Percentiles rank a stretch among this genome's conserved stretches.
Evolutionary conservation across 2,329 filamentous ascomycete genomes (phyloP).

Genomic region (Fusarium tjaetaba): DNA sequence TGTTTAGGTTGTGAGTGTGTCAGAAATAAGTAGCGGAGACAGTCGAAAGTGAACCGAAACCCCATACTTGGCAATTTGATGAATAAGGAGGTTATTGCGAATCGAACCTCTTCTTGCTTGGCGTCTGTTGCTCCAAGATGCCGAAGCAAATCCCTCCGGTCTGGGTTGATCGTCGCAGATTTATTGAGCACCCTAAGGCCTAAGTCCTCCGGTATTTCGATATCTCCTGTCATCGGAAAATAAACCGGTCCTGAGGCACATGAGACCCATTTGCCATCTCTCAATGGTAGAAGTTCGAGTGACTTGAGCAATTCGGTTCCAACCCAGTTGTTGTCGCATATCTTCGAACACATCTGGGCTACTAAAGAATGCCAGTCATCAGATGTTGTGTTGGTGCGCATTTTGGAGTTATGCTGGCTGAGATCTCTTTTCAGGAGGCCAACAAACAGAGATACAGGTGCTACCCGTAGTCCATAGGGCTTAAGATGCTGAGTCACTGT

Average conservation of each 20-base stretch:
- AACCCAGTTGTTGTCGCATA: not conserved
- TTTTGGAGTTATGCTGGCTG: not conserved
- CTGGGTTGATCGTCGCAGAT: not conserved
- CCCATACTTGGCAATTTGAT: no score
- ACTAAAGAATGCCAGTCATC: conserved; percentile 18
- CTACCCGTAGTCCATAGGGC: not conserved
- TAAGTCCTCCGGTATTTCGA: not conserved
- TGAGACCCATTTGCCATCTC: not conserved
- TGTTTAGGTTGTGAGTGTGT: not conserved
- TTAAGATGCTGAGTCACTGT: not conserved
- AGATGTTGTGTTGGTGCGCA: not conserved
- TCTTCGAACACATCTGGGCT: not conserved
- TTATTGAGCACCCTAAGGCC: not conserved
- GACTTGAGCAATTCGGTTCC: not conserved
- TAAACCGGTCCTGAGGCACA: not conserved
- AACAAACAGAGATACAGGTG: fast-evolving
- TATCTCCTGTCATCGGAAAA: not conserved
- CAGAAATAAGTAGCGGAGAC: conserved; percentile 5
- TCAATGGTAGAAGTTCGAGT: conserved; percentile 13
- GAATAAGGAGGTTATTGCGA: not conserved
- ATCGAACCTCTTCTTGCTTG: not conserved
- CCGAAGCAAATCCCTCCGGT: not conserved
- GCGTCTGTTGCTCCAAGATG: conserved; percentile 12
- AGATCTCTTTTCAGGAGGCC: conserved; percentile 8
- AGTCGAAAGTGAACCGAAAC: not conserved